These are phyloP conservation scores for Steccherinum ochraceum DNA, from an alignment of 768 basidiomycete species.

Conservation along the genomic window DNA sequence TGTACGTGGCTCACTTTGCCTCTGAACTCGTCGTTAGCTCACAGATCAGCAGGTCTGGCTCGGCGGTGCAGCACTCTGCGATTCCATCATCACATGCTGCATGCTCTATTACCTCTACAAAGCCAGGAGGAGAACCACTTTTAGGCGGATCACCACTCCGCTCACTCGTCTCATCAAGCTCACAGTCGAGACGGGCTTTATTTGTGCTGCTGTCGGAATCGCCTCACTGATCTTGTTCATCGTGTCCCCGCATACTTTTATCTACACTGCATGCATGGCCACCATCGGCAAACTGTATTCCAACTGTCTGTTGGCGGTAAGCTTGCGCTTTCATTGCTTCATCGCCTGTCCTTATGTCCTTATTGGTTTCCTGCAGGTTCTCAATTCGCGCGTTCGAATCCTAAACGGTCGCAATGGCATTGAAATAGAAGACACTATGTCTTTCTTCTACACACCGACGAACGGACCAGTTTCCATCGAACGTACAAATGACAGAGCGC, in stretches of 20 bases:
- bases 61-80: constrained; percentile 11
- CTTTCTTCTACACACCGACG: not conserved
- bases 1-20: not conserved
- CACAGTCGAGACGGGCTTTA: constrained; percentile 19
- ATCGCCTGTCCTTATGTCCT: not conserved
- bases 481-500: not conserved
- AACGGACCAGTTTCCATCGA: not conserved
- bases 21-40: not conserved
- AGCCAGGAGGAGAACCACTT: not conserved
- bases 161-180: constrained; percentile 12
- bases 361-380: not conserved
- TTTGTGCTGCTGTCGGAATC: constrained; percentile 17
- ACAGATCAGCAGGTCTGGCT: not conserved
- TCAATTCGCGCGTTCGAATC: constrained; percentile 5
- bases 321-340: not conserved
- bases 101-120: constrained; percentile 16
- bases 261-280: constrained; percentile 17
- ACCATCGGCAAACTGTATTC: constrained; percentile 20
- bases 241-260: constrained; percentile 15
- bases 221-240: constrained; percentile 17
- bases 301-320: constrained; percentile 20
- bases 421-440: not conserved
- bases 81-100: constrained; percentile 21
- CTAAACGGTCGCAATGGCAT: not conserved
- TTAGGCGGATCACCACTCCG: not conserved